Conservation (phyloP, 805 yeast genomes). For the Saturnispora serradocipensis region DNA sequence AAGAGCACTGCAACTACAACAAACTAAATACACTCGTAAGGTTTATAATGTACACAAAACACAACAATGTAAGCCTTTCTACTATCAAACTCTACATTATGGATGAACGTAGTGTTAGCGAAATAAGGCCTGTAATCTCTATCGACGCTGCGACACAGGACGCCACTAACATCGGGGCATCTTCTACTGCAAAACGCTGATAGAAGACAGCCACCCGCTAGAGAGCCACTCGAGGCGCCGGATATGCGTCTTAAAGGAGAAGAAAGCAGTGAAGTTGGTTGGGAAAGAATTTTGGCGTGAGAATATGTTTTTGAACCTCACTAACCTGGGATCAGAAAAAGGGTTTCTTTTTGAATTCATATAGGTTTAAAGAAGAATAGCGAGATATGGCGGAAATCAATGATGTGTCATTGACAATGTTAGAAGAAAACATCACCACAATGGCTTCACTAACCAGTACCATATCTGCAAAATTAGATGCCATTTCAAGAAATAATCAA, state of each 20-base stretch:
- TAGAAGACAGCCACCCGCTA: not conserved
- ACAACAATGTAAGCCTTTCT: conserved; percentile 26
- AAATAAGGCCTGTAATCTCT: conserved; percentile 23
- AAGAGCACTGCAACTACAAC: conserved; percentile 13
- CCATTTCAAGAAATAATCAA: conserved; percentile 43
- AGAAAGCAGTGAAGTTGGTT: no score
- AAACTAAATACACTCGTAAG: not conserved
- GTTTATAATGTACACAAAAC: not conserved
- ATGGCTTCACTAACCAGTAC: conserved; percentile 46
- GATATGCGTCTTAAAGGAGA: not conserved
- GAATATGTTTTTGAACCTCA: not conserved
- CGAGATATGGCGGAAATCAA: conserved; percentile 32
- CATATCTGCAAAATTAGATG: conserved; percentile 46
- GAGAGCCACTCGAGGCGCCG: not conserved
- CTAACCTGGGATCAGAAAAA: not conserved
- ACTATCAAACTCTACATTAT: conserved; percentile 33
- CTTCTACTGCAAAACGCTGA: conserved; percentile 1
- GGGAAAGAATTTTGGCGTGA: not conserved
- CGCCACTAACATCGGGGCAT: not conserved
- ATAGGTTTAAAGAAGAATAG: not conserved
- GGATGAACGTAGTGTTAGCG: conserved; percentile 29
- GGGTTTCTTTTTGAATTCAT: not conserved
- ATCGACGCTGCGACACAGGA: not conserved
- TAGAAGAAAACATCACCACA: conserved; percentile 61
- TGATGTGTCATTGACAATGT: conserved; percentile 76